Conservation (phyloP, 129 eudicot species). For the Flaveria robusta region DNA sequence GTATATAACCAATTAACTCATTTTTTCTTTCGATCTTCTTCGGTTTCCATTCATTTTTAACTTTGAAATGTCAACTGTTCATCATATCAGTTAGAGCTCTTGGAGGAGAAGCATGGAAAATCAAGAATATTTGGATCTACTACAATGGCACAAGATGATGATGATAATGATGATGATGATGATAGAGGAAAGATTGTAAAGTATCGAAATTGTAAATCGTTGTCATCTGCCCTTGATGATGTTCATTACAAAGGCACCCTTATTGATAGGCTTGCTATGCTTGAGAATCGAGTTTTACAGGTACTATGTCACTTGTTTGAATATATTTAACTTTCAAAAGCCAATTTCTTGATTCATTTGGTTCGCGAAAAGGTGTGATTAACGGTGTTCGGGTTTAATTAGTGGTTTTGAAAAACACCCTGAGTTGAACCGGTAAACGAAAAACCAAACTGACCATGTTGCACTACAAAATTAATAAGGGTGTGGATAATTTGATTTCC, state of each 20-base stretch:
- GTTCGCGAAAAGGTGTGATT: not conserved
- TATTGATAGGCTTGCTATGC: constrained; percentile 56
- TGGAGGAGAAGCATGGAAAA: constrained; percentile 59
- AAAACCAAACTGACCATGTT: not conserved
- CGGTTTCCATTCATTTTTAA: not conserved
- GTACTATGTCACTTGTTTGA: constrained; percentile 30
- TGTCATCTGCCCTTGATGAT: constrained; percentile 63
- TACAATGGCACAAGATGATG: constrained; percentile 2
- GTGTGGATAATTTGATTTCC: too few species aligned
- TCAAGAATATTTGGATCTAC: constrained; percentile 36
- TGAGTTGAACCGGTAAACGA: not conserved
- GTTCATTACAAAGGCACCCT: constrained; percentile 82
- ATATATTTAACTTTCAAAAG: not conserved
- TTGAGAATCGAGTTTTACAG: constrained; percentile 67
- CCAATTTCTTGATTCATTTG: not conserved
- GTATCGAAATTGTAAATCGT: constrained; percentile 34
- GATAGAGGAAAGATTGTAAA: not conserved
- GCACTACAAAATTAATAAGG: too few species aligned
- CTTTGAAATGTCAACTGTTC: not conserved
- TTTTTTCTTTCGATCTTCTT: not conserved
- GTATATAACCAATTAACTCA: constrained; percentile 31
- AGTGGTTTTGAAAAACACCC: not conserved
- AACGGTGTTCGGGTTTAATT: not conserved
- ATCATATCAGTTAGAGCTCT: constrained; percentile 53
- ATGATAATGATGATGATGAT: constrained; percentile 5